Conservation (phyloP, 2,329 filamentous ascomycete genomes). For the Fusarium mangiferae region DNA sequence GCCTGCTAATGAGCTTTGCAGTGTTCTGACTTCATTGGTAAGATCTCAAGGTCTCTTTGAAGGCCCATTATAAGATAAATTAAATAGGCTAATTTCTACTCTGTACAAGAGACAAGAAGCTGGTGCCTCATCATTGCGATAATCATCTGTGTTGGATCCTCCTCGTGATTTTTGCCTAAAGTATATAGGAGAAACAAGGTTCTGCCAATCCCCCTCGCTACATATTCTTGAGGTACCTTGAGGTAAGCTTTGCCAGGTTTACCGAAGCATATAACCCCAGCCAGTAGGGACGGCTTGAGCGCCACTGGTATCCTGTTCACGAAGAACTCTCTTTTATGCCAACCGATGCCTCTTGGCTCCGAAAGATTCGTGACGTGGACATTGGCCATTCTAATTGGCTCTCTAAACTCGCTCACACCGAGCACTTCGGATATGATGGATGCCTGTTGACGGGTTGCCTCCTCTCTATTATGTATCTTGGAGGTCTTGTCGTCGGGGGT, state of each 20-base stretch:
- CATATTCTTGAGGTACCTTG: neutral
- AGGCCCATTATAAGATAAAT: fast-evolving
- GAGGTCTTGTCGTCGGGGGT: fast-evolving
- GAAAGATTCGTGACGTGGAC: fast-evolving
- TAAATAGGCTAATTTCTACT: neutral
- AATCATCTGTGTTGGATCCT: fast-evolving
- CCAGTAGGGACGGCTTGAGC: neutral
- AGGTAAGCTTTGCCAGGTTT: neutral
- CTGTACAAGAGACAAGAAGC: neutral
- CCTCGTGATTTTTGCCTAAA: neutral
- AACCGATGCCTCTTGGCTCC: neutral
- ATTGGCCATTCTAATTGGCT: neutral
- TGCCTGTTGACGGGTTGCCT: too few species aligned
- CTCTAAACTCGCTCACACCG: neutral
- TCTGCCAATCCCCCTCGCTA: neutral
- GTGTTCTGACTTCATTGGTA: neutral
- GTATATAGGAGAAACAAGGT: too few species aligned
- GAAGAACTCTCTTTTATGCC: fast-evolving
- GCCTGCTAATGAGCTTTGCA: neutral
- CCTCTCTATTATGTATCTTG: fast-evolving
- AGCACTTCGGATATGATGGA: neutral
- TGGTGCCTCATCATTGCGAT: fast-evolving
- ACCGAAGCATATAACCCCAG: neutral
- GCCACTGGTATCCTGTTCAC: fast-evolving
- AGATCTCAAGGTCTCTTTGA: neutral